phyloP scores from a whole-genome alignment of 805 yeast species.

The Komagataella phaffii region DNA sequence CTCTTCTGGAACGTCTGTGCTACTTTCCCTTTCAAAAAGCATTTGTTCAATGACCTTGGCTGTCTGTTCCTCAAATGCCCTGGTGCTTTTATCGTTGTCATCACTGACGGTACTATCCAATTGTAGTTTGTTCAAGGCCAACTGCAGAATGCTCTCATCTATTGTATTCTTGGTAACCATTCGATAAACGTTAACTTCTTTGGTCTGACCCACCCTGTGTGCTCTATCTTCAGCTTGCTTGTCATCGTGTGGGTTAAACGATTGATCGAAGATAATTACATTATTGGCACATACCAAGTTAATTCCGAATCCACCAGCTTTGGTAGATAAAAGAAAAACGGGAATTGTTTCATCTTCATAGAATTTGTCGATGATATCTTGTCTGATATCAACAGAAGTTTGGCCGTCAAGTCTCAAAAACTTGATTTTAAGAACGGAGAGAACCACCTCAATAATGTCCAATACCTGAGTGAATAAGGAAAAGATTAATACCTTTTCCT shows the following conservation, averaged over 20 bases:
- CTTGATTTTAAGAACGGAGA: conserved; percentile 49
- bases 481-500: conserved; percentile 65
- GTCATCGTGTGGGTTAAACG: conserved; percentile 97
- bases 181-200: conserved; percentile 69
- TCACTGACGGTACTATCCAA: conserved; percentile 57
- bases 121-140: conserved; percentile 86
- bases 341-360: conserved; percentile 74
- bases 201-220: conserved; percentile 90
- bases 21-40: conserved; percentile 19
- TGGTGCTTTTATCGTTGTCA: conserved; percentile 15
- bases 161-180: conserved; percentile 63
- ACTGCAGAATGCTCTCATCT: conserved; percentile 76
- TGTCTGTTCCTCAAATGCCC: conserved; percentile 35
- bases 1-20: not conserved
- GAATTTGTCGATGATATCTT: conserved; percentile 79
- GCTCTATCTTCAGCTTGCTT: conserved; percentile 98
- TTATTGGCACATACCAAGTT: conserved; percentile 90
- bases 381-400: conserved; percentile 88
- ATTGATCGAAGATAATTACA: conserved; percentile 84
- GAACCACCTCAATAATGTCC: conserved; percentile 71
- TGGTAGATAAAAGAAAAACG: conserved; percentile 79
- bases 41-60: conserved; percentile 36
- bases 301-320: conserved; percentile 98
- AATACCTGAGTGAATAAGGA: conserved; percentile 88
- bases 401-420: conserved; percentile 87